These are phyloP conservation scores for Pleurotus salmoneostramineus DNA, from an alignment of 768 basidiomycete genomes.

Conservation along the genomic window DNA sequence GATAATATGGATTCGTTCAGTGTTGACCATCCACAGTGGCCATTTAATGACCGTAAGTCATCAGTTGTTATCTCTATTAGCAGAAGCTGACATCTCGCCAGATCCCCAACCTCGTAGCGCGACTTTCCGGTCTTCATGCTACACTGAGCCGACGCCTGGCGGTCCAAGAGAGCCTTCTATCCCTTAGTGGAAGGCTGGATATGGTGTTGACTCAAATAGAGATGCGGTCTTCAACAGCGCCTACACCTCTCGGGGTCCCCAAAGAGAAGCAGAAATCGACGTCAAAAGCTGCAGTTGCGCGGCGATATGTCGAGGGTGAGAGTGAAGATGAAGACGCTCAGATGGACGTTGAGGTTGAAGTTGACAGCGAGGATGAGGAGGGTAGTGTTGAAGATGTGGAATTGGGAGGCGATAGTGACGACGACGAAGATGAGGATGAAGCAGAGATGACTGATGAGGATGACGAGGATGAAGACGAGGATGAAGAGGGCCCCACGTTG, in stretches of 20 bases:
- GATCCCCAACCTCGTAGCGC: slow-evolving; percentile 91
- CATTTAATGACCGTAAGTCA: slow-evolving; percentile 88
- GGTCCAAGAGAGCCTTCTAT: slow-evolving; percentile 80
- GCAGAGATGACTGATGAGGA: slow-evolving; percentile 39
- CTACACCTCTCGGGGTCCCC: slow-evolving; percentile 46
- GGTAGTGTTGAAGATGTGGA: slow-evolving; percentile 81
- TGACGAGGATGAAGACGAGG: slow-evolving; percentile 40
- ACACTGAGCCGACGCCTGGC: slow-evolving; percentile 76
- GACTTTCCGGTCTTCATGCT: slow-evolving; percentile 80
- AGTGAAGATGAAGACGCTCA: slow-evolving; percentile 56
- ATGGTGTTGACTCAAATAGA: slow-evolving; percentile 94
- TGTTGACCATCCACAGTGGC: slow-evolving; percentile 81
- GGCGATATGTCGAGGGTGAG: slow-evolving; percentile 17
- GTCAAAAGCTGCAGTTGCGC: slow-evolving; percentile 25
- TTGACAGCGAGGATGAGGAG: slow-evolving; percentile 61
- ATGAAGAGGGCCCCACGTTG: slow-evolving; percentile 24
- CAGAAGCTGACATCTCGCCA: slow-evolving; percentile 25
- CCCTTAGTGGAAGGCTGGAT: slow-evolving; percentile 86
- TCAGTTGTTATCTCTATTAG: slow-evolving; percentile 4
- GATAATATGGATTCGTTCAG: slow-evolving; percentile 76
- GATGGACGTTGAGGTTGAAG: slow-evolving; percentile 56
- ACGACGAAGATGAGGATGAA: slow-evolving; percentile 42
- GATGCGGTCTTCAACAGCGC: slow-evolving; percentile 72
- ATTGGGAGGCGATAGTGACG: slow-evolving; percentile 60
- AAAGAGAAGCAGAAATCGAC: slow-evolving; percentile 29